Evolutionary conservation across 2,329 filamentous ascomycete genomes (phyloP), one percentile per base, ranked within the genome.

Genomic region (Aspergillus neotritici): DNA sequence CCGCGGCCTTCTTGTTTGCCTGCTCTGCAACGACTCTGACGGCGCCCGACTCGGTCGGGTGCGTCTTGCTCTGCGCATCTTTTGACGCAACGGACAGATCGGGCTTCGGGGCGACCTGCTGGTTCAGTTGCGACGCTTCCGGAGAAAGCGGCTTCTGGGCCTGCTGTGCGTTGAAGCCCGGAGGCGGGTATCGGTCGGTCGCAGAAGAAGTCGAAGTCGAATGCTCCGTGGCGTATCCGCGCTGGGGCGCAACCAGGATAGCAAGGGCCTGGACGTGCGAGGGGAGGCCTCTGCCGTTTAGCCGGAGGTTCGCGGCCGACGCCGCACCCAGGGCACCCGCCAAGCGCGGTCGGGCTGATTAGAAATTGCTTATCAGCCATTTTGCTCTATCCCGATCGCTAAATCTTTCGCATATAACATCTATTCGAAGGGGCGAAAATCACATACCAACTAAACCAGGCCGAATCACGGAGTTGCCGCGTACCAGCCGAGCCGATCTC

Each of bases 101-200:
- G 37, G 60, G 60, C 14, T 55, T 55, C 10, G 69, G 62, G 6
- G 68, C 71, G 3, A 71, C 63, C 35, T 67, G 59, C 25, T 51
- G 52, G 25, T 34, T 43, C 48, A 58, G 48, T 41, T 65, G 60
- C 17, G 57, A 48, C 13, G 54, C 53, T 43, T 84, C 79, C 58
- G 80, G 79, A 2, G 81, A 69, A 37, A 93, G 72, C 10, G 89
- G 86, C 64, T 89, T 91, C 78, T 89, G 91, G 54, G 90, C 90
- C 71, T 88, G 77, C 60, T 91, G 83, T n/a, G 86, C 75, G 63
- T 93, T 90, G 74, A 95, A 96, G 21, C 90, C 90, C 11, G 89
- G 90, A 44, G 90, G 90, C 34, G 88, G 90, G 37, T 79, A 82
- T 42, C 76, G 73, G 40, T 77, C 71, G 32, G 63, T 62, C 14